Conservation (phyloP, 1,284 basidiomycete genomes). For the Mycena citricolor region DNA sequence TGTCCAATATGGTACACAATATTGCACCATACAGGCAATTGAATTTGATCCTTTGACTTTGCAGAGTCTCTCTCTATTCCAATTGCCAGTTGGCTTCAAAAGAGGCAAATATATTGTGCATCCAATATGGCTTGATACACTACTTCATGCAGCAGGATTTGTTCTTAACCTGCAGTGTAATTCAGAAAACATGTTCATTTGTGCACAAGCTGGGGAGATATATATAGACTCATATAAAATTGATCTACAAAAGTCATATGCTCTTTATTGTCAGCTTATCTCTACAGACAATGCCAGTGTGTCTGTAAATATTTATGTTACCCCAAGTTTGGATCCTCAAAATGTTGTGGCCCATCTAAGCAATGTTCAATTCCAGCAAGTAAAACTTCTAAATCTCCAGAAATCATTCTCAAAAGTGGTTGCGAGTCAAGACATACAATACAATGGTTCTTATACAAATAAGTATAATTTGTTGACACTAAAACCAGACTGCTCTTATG, state of each 20-base stretch:
- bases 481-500: too few species aligned
- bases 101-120: slow-evolving; percentile 42
- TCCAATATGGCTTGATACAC: slow-evolving; percentile 63
- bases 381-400: too few species aligned
- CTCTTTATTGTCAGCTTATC: slow-evolving; percentile 54
- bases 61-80: slow-evolving; percentile 52
- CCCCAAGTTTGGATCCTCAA: slow-evolving; percentile 34
- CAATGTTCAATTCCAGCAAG: too few species aligned
- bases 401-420: too few species aligned
- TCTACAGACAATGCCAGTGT: slow-evolving; percentile 44
- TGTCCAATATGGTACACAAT: slow-evolving; percentile 60
- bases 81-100: slow-evolving; percentile 37
- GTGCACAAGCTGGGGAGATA: slow-evolving; percentile 51
- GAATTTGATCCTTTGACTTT: slow-evolving; percentile 48
- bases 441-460: too few species aligned
- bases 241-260: slow-evolving; percentile 43
- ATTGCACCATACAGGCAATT: slow-evolving; percentile 57
- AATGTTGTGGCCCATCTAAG: slow-evolving; percentile 54
- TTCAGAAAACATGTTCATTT: slow-evolving; percentile 59
- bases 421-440: too few species aligned
- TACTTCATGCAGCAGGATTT: slow-evolving; percentile 70
- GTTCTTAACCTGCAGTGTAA: slow-evolving; percentile 57
- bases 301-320: slow-evolving; percentile 50
- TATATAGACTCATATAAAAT: slow-evolving; percentile 44
- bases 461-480: too few species aligned